Conservation (phyloP, 1,284 basidiomycete species). For the Lentinula novae-zelandiae region DNA sequence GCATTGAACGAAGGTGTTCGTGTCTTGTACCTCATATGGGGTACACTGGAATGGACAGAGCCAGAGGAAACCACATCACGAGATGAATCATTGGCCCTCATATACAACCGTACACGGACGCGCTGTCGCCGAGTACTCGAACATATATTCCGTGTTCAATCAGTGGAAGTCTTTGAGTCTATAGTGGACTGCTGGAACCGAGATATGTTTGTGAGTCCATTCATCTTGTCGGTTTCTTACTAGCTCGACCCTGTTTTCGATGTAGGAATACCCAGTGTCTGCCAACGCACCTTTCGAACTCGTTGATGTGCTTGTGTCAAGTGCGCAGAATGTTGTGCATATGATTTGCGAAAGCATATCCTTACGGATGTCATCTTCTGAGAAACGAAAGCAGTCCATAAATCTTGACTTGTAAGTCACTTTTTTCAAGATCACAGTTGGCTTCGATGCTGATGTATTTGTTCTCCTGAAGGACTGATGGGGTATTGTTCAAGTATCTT, state of each 20-base stretch:
- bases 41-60: conserved; percentile 48
- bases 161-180: conserved; percentile 79
- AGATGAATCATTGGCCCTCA: conserved; percentile 63
- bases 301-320: conserved; percentile 80
- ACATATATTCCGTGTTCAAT: conserved; percentile 79
- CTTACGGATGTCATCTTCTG: conserved; percentile 47
- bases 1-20: conserved; percentile 70
- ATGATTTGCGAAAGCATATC: conserved; percentile 86
- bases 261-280: conserved; percentile 32
- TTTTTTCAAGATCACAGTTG: neutral
- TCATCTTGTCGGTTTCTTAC: neutral
- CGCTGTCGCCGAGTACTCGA: conserved; percentile 81
- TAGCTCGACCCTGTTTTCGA: conserved; percentile 4
- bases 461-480: conserved; percentile 50
- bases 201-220: conserved; percentile 40
- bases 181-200: conserved; percentile 78
- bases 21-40: conserved; percentile 70
- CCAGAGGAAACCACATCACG: conserved; percentile 45
- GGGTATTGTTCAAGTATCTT: conserved; percentile 76
- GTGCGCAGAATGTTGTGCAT: conserved; percentile 85
- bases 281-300: conserved; percentile 73
- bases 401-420: conserved; percentile 63
- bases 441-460: neutral
- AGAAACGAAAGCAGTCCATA: conserved; percentile 56
- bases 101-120: conserved; percentile 59